phyloP scores from a whole-genome alignment of 73 alveolate genomes.

The Loxodes magnus region DNA sequence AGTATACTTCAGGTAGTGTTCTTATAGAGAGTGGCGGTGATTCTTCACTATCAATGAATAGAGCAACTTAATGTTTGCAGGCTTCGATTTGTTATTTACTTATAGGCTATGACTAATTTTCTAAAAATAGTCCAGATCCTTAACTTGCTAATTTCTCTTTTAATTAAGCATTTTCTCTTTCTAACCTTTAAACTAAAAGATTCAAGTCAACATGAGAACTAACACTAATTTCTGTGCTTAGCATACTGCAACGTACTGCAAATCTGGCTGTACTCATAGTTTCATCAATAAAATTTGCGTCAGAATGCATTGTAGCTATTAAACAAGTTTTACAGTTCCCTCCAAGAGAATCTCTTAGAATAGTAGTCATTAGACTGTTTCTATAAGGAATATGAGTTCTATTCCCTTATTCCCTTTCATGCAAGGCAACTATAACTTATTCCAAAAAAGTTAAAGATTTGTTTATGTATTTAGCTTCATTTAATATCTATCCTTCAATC shows the following conservation, averaged over 20 bases:
- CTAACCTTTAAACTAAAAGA: conserved; percentile 40
- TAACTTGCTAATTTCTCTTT: not conserved
- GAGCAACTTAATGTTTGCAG: conserved; percentile 7
- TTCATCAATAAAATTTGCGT: conserved; percentile 73
- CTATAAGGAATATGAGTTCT: conserved; percentile 91
- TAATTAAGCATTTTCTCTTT: conserved; percentile 30
- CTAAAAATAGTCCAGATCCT: not conserved
- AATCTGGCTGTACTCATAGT: conserved; percentile 82
- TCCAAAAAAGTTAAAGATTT: conserved; percentile 68
- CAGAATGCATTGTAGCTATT: conserved; percentile 80
- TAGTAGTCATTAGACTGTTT: conserved; percentile 89
- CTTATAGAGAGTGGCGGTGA: not conserved
- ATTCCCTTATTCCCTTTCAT: conserved; percentile 61
- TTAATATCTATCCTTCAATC: conserved; percentile 34
- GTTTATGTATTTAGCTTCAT: conserved; percentile 72
- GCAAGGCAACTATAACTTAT: conserved; percentile 75
- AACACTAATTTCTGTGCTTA: conserved; percentile 65
- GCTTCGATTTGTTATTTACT: not conserved
- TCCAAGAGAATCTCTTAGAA: conserved; percentile 88
- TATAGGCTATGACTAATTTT: not conserved
- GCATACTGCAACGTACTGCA: conserved; percentile 83
- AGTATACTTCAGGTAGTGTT: not conserved
- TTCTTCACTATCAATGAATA: not conserved
- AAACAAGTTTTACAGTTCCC: conserved; percentile 96
- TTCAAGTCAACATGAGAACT: conserved; percentile 53